A percentile compares a stretch with the other conserved stretches of the same genome.
Conservation (phyloP, 306 rosid species). For the Vigna nakashimae region DNA sequence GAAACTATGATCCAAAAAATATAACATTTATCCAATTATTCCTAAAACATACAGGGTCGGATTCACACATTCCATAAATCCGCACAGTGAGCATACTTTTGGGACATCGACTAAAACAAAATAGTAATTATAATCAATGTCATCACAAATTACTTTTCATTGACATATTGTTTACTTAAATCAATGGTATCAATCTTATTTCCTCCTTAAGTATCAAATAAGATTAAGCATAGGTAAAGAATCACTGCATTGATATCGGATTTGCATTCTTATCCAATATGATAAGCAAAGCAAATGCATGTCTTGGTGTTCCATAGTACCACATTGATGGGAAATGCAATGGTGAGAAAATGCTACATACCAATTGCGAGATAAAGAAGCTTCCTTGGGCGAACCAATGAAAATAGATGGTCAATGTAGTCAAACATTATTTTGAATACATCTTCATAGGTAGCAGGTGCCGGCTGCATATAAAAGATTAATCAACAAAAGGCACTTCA, state of each 20-base stretch:
- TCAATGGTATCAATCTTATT: background rate
- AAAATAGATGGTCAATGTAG: conserved; percentile 86
- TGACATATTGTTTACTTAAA: background rate
- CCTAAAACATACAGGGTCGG: background rate
- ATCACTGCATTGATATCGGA: background rate
- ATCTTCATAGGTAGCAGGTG: conserved; percentile 82
- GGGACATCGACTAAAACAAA: background rate
- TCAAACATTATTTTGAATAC: conserved; percentile 83
- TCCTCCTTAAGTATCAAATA: background rate
- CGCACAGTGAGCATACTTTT: background rate
- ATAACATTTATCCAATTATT: background rate
- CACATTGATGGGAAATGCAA: background rate
- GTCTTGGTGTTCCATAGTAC: background rate
- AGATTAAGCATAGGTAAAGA: conserved; percentile 5
- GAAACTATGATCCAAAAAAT: background rate
- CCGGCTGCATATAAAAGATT: conserved; percentile 66
- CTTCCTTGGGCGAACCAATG: conserved; percentile 96
- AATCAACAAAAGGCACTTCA: conserved; percentile 36
- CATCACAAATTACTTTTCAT: background rate
- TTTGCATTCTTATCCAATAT: background rate
- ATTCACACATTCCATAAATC: background rate
- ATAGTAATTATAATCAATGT: background rate
- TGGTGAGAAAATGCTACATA: conserved; percentile 48
- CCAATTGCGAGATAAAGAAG: conserved; percentile 94
- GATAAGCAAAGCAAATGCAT: background rate